Conservation (phyloP, 306 rosid genomes). For the Alnus rubra region DNA sequence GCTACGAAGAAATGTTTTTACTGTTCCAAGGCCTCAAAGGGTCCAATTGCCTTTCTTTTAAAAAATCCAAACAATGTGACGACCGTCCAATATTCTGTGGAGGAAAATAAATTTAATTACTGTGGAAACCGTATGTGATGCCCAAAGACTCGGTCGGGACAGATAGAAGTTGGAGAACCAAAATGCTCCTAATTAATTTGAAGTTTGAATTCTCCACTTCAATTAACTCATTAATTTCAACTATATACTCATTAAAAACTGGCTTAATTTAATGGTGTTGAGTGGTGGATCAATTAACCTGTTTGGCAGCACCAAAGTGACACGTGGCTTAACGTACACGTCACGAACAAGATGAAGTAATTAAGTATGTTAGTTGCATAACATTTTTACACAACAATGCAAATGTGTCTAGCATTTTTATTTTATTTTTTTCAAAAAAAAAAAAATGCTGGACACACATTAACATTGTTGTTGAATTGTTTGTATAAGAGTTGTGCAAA, state of each 20-base stretch:
- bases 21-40: neutral
- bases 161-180: neutral
- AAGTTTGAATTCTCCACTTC: neutral
- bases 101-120: neutral
- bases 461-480: too few species aligned
- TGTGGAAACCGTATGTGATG: neutral
- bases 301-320: too few species aligned
- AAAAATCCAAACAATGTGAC: neutral
- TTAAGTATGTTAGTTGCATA: too few species aligned
- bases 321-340: too few species aligned
- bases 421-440: too few species aligned
- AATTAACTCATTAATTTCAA: neutral
- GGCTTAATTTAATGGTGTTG: neutral
- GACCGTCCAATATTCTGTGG: neutral
- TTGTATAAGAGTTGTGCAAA: too few species aligned
- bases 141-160: neutral
- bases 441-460: too few species aligned
- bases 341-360: too few species aligned
- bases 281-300: neutral
- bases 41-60: neutral
- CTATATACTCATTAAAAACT: neutral
- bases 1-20: neutral
- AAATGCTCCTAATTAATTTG: neutral
- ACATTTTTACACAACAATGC: too few species aligned
- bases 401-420: too few species aligned